Evolutionary conservation across 2,329 filamentous ascomycete species (phyloP).

Genomic region (Claviceps pusilla): DNA sequence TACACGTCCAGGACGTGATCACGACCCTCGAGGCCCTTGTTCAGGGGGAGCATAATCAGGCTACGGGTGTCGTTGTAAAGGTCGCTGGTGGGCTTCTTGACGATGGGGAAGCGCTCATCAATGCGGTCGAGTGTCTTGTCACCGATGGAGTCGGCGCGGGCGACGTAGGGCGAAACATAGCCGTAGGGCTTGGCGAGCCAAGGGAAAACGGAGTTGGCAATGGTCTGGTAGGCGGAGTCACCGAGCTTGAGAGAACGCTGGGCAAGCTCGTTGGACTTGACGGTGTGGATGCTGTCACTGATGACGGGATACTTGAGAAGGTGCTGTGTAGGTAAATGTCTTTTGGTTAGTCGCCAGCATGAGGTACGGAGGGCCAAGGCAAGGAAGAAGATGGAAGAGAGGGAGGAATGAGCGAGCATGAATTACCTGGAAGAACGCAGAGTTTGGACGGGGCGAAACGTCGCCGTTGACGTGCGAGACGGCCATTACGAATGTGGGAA

Average conservation of each 20-base stretch:
- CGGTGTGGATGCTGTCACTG: constrained; percentile 59
- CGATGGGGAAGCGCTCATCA: constrained; percentile 54
- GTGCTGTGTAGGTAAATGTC: constrained; percentile 40
- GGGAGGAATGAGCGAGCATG: too few relatives aligned
- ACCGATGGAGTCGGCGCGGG: constrained; percentile 64
- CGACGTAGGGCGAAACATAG: constrained; percentile 72
- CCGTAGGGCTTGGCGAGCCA: constrained; percentile 58
- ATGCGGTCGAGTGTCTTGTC: constrained; percentile 55
- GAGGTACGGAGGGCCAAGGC: not conserved
- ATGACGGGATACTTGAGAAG: constrained; percentile 73
- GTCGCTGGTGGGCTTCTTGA: constrained; percentile 62
- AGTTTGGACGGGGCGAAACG: constrained; percentile 27
- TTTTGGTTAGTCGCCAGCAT: too few relatives aligned
- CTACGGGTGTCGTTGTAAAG: constrained; percentile 49
- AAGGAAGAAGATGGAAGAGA: not conserved
- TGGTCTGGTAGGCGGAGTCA: constrained; percentile 57
- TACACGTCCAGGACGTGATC: constrained; percentile 46
- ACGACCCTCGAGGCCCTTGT: constrained; percentile 44
- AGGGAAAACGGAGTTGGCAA: constrained; percentile 65
- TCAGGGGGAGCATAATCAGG: constrained; percentile 46
- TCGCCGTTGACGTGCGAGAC: constrained; percentile 36
- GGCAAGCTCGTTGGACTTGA: constrained; percentile 71
- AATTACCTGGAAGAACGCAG: constrained; percentile 34
- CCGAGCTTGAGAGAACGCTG: constrained; percentile 67
- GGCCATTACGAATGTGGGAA: constrained; percentile 16